phyloP scores from a whole-genome alignment of 169 alveolate genomes.

The Neospora caninum region DNA sequence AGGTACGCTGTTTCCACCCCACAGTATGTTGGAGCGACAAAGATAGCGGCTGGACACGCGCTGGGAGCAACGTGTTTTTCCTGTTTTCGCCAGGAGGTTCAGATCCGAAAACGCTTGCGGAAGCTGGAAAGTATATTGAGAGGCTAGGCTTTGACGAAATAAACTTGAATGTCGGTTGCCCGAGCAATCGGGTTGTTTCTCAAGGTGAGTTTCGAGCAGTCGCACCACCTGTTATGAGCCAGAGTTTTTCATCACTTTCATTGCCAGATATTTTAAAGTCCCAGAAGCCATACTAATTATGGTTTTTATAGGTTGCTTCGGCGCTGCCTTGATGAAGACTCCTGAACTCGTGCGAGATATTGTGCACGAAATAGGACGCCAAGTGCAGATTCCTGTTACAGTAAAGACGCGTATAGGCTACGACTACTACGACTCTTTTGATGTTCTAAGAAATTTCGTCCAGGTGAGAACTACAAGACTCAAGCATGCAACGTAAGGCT shows the following conservation, averaged over 20 bases:
- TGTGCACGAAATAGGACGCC: slow-evolving; percentile 63
- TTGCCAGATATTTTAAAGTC: background rate
- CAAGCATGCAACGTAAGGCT: background rate
- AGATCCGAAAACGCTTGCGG: slow-evolving; percentile 85
- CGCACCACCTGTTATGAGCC: background rate
- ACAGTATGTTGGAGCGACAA: background rate
- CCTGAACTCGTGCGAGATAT: slow-evolving; percentile 91
- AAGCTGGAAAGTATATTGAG: slow-evolving; percentile 89
- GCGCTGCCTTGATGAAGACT: slow-evolving; percentile 96
- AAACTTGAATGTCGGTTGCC: slow-evolving; percentile 95
- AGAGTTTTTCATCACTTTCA: background rate
- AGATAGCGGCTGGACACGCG: background rate
- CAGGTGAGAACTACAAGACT: slow-evolving; percentile 16
- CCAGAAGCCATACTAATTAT: background rate
- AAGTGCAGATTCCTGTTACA: slow-evolving; percentile 84
- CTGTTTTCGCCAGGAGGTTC: slow-evolving; percentile 80
- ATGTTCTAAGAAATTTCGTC: slow-evolving; percentile 64
- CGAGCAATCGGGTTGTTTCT: slow-evolving; percentile 90
- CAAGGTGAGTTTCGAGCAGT: slow-evolving; percentile 73
- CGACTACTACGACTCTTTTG: slow-evolving; percentile 86
- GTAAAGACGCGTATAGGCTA: slow-evolving; percentile 96
- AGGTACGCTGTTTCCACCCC: slow-evolving; percentile 76
- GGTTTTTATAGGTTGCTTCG: slow-evolving; percentile 86
- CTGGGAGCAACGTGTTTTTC: no score
- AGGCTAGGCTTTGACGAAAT: slow-evolving; percentile 92